Evolutionary conservation across 2,329 filamentous ascomycete species (phyloP).

Genomic region (Penicillium aurantiogriseum): DNA sequence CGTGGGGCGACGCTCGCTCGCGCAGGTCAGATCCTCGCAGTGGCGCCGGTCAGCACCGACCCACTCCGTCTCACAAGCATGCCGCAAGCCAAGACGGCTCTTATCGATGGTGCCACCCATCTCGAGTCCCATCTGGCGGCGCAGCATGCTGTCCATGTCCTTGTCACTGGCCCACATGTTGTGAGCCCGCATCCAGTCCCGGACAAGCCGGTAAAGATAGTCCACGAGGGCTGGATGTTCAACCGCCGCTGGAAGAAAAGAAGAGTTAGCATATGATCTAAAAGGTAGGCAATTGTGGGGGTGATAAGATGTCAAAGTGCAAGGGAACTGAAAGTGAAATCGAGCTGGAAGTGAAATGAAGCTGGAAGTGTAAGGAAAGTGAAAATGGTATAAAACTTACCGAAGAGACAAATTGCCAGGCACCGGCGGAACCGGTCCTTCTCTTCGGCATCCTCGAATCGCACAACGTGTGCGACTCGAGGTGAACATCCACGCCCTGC

Average conservation of each 20-base stretch:
- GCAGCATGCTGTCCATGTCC: constrained; percentile 22
- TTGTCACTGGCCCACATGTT: constrained; percentile 6
- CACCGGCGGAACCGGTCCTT: constrained; percentile 38
- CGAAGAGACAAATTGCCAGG: constrained; percentile 33
- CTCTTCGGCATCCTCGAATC: constrained; percentile 24
- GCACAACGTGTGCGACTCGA: constrained; percentile 20
- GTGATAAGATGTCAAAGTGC: neutral
- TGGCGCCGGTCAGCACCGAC: constrained; percentile 23
- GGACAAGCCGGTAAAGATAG: constrained; percentile 37
- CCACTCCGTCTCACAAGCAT: constrained; percentile 38
- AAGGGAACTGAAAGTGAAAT: neutral
- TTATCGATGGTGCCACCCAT: constrained; percentile 18
- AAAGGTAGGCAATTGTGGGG: neutral
- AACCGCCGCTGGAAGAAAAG: constrained; percentile 22
- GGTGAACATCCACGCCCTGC: constrained; percentile 25
- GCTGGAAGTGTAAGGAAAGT: neutral
- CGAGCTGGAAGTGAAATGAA: neutral
- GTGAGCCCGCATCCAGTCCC: constrained; percentile 28
- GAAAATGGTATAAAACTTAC: constrained; percentile 18
- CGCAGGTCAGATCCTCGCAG: constrained; percentile 29
- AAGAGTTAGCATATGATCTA: constrained; percentile 4
- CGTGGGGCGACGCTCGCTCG: constrained; percentile 18
- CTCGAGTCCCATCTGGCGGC: constrained; percentile 28
- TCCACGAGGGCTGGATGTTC: constrained; percentile 26
- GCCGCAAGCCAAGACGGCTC: constrained; percentile 20